phyloP scores from a whole-genome alignment of 1,284 basidiomycete species.

The Butyriboletus appendiculatus region DNA sequence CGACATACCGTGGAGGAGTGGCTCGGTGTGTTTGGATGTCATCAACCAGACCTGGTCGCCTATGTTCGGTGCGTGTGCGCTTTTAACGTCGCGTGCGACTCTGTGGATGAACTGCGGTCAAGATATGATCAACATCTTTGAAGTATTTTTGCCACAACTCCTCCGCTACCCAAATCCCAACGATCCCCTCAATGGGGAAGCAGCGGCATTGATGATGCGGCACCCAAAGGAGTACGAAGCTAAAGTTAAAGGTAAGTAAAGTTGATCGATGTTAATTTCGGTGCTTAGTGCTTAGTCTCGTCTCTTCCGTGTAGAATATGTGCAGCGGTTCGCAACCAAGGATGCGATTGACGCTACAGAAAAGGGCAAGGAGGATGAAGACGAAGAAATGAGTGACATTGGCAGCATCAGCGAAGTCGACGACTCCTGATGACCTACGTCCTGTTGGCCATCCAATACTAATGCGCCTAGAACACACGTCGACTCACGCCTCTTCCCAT shows the following conservation, averaged over 20 bases:
- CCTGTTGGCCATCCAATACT: background rate
- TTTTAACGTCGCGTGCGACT: slow-evolving; percentile 3
- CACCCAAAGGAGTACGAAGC: slow-evolving; percentile 94
- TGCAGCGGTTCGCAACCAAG: slow-evolving; percentile 82
- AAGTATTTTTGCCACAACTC: slow-evolving; percentile 96
- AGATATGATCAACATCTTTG: slow-evolving; percentile 99
- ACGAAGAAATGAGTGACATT: slow-evolving; percentile 91
- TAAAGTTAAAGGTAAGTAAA: slow-evolving; percentile 80
- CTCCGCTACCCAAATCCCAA: slow-evolving; percentile 97
- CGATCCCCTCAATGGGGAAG: slow-evolving; percentile 97
- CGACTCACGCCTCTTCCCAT: slow-evolving; percentile 7
- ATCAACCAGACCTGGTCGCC: slow-evolving; percentile 99
- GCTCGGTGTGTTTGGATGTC: slow-evolving; percentile 94
- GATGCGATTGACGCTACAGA: slow-evolving; percentile 72
- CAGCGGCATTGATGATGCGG: slow-evolving; percentile 94
- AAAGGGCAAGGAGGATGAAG: slow-evolving; percentile 66
- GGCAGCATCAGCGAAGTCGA: slow-evolving; percentile 80
- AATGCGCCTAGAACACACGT: slow-evolving; percentile 12
- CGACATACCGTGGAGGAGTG: slow-evolving; percentile 59
- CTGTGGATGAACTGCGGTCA: slow-evolving; percentile 8
- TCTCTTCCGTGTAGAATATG: slow-evolving; percentile 70
- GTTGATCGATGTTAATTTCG: background rate
- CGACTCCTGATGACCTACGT: slow-evolving; percentile 23
- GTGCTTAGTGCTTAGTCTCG: slow-evolving; percentile 2
- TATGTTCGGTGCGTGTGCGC: slow-evolving; percentile 79